phyloP scores from a whole-genome alignment of 306 rosid species.

The Sesbania bispinosa region DNA sequence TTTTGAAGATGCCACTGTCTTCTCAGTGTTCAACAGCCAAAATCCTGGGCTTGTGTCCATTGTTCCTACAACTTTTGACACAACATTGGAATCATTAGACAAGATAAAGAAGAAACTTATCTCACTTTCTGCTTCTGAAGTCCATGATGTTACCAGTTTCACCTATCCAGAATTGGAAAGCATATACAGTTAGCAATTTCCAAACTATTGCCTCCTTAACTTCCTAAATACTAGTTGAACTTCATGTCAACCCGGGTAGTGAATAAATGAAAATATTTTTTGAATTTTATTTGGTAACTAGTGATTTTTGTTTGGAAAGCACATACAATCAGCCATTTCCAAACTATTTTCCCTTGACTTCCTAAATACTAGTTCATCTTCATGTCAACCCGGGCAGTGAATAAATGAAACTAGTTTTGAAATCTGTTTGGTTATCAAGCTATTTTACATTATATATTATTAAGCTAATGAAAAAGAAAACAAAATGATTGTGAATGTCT shows the following conservation, averaged over 20 bases:
- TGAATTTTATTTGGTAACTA: slow-evolving; percentile 14
- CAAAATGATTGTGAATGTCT: neutral
- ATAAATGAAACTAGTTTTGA: neutral
- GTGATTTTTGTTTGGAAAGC: too few relatives aligned
- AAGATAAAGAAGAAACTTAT: slow-evolving; percentile 30
- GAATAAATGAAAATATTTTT: neutral
- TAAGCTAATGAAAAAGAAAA: neutral
- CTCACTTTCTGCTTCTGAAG: slow-evolving; percentile 37
- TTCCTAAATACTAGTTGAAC: neutral
- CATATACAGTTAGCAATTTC: slow-evolving; percentile 25
- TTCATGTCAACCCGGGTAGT: neutral
- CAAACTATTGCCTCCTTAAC: neutral
- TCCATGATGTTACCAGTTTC: neutral
- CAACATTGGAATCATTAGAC: slow-evolving; percentile 32
- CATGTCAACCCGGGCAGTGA: neutral
- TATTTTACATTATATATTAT: neutral
- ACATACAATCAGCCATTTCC: slow-evolving; percentile 21
- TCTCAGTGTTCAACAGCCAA: slow-evolving; percentile 71
- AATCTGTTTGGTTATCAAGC: neutral
- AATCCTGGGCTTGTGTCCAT: slow-evolving; percentile 58
- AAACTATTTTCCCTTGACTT: neutral
- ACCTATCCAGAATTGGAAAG: slow-evolving; percentile 19
- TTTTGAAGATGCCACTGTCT: slow-evolving; percentile 38
- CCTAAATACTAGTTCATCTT: neutral
- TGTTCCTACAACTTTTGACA: slow-evolving; percentile 28